Conservation (phyloP, 2,329 filamentous ascomycete species). For the Penicillium sp. region DNA sequence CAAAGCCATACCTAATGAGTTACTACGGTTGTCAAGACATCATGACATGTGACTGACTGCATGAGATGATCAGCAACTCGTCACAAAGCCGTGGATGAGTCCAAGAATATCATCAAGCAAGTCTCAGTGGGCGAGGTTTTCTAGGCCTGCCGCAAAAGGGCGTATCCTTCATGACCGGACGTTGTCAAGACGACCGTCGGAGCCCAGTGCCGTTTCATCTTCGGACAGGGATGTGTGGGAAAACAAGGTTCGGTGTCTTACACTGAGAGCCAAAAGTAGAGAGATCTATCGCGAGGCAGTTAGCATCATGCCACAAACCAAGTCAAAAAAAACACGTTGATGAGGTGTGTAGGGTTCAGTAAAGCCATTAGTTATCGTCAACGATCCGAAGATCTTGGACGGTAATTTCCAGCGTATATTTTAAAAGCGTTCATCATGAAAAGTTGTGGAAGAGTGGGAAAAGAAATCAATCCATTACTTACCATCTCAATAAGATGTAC, state of each 20-base stretch:
- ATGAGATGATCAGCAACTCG: constrained; percentile 26
- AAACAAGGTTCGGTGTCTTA: constrained; percentile 19
- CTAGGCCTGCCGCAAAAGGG: constrained; percentile 95
- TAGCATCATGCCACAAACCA: constrained; percentile 6
- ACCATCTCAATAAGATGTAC: too few relatives aligned
- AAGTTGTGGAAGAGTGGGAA: constrained; percentile 32
- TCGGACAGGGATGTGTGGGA: constrained; percentile 20
- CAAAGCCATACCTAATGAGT: constrained; percentile 14
- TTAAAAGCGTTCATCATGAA: constrained; percentile 54
- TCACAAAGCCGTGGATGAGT: constrained; percentile 17
- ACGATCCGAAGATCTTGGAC: constrained; percentile 65
- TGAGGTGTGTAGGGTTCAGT: constrained; percentile 51
- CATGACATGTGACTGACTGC: constrained; percentile 11
- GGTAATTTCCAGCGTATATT: constrained; percentile 92
- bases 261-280: constrained; percentile 8
- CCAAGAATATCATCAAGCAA: constrained; percentile 16
- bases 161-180: constrained; percentile 72
- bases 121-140: constrained; percentile 98
- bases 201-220: constrained; percentile 80
- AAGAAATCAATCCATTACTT: constrained; percentile 23
- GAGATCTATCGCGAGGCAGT: constrained; percentile 16
- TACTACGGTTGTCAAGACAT: constrained; percentile 8
- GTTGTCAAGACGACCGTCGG: constrained; percentile 59
- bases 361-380: constrained; percentile 83
- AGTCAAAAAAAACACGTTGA: constrained; percentile 7